Percentiles rank a stretch among this genome's conserved stretches.
Conservation (phyloP, 257 asterid species). For the Paulownia fortunei region DNA sequence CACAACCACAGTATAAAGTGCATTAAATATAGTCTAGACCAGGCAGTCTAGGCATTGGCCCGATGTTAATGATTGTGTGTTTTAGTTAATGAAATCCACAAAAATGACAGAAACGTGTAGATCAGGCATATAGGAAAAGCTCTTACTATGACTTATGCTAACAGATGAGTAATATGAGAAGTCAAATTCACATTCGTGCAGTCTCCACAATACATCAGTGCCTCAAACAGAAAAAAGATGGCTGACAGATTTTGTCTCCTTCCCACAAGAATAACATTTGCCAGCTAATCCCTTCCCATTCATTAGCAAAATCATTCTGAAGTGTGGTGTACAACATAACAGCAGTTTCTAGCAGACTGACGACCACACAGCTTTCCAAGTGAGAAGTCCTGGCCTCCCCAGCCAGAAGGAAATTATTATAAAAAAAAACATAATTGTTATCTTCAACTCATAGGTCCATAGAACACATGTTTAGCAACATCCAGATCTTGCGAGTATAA, state of each 20-base stretch:
- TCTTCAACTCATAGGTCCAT: constrained; percentile 5
- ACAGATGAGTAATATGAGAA: constrained; percentile 5
- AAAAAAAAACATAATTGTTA: background rate
- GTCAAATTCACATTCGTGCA: constrained; percentile 15
- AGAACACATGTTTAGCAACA: background rate
- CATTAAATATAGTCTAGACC: constrained; percentile 12
- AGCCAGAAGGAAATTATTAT: background rate
- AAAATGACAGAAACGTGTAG: background rate
- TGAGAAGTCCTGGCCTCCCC: constrained; percentile 16
- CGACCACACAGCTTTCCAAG: background rate
- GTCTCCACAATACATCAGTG: background rate
- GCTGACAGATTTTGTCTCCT: constrained; percentile 4
- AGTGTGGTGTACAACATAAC: constrained; percentile 4
- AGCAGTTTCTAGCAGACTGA: constrained; percentile 6
- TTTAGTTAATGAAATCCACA: constrained; percentile 8
- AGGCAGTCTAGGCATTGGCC: background rate
- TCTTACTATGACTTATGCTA: constrained; percentile 4
- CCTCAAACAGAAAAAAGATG: constrained; percentile 2
- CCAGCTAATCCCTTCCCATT: constrained; percentile 19
- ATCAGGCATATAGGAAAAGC: background rate
- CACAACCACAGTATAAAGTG: constrained; percentile 2
- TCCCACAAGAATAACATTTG: background rate
- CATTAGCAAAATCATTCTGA: background rate
- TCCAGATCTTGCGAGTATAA: background rate
- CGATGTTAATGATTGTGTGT: background rate